Percentiles rank a stretch among this genome's conserved stretches.
These are phyloP conservation scores for Drechmeria coniospora DNA, from an alignment of 2,329 filamentous ascomycete species.

Conservation along the genomic window DNA sequence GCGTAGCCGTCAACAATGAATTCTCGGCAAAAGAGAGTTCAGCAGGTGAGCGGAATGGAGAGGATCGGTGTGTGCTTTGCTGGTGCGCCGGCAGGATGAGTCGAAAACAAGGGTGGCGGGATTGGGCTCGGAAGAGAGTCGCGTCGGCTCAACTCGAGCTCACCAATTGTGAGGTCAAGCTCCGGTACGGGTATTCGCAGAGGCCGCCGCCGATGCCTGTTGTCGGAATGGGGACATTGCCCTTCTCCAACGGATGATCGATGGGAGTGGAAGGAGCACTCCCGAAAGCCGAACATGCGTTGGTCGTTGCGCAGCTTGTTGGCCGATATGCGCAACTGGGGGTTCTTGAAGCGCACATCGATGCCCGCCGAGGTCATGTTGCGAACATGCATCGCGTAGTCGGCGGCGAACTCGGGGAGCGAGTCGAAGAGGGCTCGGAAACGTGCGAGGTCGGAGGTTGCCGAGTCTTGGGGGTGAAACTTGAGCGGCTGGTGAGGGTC, in stretches of 20 bases:
- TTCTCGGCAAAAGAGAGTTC: too few species aligned
- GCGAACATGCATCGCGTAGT: constrained; percentile 35
- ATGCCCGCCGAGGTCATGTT: constrained; percentile 36
- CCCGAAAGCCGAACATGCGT: constrained; percentile 43
- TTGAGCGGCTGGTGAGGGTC: constrained; percentile 14
- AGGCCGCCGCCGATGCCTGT: constrained; percentile 4
- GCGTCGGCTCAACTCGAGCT: neutral
- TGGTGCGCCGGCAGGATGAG: neutral
- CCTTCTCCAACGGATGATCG: constrained; percentile 37
- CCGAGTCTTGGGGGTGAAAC: constrained; percentile 13
- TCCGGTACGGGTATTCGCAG: too few species aligned
- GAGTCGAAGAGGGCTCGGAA: constrained; percentile 27
- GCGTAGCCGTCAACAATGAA: too few species aligned
- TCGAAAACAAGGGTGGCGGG: constrained; percentile 14
- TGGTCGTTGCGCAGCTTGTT: constrained; percentile 41
- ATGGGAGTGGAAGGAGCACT: constrained; percentile 46
- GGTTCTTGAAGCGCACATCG: constrained; percentile 42
- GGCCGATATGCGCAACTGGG: constrained; percentile 40
- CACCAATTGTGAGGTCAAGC: neutral
- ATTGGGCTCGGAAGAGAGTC: constrained; percentile 4
- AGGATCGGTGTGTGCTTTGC: neutral
- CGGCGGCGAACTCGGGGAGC: constrained; percentile 30
- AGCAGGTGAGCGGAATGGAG: too few species aligned
- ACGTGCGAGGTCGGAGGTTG: constrained; percentile 15
- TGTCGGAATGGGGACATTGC: constrained; percentile 30